Evolutionary conservation across 1,284 basidiomycete genomes (phyloP), one percentile per base, ranked within the genome.

Genomic region (Ceratobasidium sp.): DNA sequence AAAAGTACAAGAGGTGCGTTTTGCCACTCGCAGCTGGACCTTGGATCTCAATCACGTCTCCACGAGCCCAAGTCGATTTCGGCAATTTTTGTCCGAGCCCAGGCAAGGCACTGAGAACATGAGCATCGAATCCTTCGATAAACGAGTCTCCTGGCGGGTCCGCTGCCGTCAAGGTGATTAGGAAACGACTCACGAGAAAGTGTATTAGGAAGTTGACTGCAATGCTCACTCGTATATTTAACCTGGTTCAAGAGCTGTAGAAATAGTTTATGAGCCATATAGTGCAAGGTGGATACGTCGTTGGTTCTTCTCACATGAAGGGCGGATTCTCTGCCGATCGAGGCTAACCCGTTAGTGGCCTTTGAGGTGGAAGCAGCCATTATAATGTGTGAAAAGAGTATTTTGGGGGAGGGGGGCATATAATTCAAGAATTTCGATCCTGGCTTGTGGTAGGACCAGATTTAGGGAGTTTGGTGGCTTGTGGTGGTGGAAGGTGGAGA

Each of bases 11-110:
- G 11, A 94, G 81, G 75, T 91, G 89, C 0, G 90, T 90, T 81
- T 94, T 95, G 46, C 92, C 93, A 19, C 89, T 88, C 24, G 85
- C 85, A 1, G 92, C 83, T 31, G 89, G 86, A 1, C 92, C 93
- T 81, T 93, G 90, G 48, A 95, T 84, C 81, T 92, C 90, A 78
- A 94, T 81, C 53, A 92, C 84, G 81, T 92, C 88, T 37, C 89
- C 89, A 27, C 83, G 82, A 49, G 81, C 81, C 41, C 87, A 81
- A 48, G 83, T 81, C 31, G 82, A 78, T 6, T 39, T 58, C 9
- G 64, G 34, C 16, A 61, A 58, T 0, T 39, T 41, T 31, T 62
- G 41, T 7, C 24, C 43, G 13, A 69, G 34, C 43, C 27, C 43
- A 24, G 68, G 72, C 11, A 69, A 39, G 13, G 73, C 58, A 6